Base-by-base conservation (phyloP, 192 early-diverging fungal genomes). In the Entomortierella lignicola region DNA sequence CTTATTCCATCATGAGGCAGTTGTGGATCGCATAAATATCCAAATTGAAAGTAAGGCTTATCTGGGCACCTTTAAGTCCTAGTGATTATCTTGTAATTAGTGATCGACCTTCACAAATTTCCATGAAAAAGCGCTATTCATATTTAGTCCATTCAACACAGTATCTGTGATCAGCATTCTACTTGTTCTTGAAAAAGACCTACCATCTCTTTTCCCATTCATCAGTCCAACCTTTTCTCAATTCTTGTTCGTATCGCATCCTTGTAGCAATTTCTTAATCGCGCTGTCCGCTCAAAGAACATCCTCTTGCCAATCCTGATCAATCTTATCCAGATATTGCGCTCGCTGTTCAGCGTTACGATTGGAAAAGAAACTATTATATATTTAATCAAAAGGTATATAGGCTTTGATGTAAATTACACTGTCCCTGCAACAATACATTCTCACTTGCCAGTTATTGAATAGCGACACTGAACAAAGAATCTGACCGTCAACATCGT, bases 31-130 rank as follows among this genome's bases (percentile, higher is more conserved):
- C n/a, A n/a, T n/a, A n/a, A n/a, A n/a, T n/a, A n/a, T n/a, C n/a
- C n/a, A n/a, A n/a, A n/a, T n/a, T n/a, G n/a, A n/a, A n/a, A n/a
- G n/a, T n/a, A n/a, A n/a, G n/a, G n/a, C n/a, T n/a, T n/a, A n/a
- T n/a, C n/a, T n/a, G n/a, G n/a, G n/a, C n/a, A n/a, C n/a, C n/a
- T n/a, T n/a, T n/a, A n/a, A n/a, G n/a, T n/a, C n/a, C n/a, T n/a
- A n/a, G n/a, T n/a, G n/a, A n/a, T n/a, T 69, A 56, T 20, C 66
- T 56, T 15, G 66, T 69, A 6, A 69, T 56, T 25, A 69, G 25
- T 2, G 66, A 69, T 0, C 66, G 66, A 29, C 48, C 57, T 29
- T 47, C 41, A 30, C 65, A 67, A 6, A 23, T 58, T 41, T 67
- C 55, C 2, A 0, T 2, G 50, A 69, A 60, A 23, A 52, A 69